A percentile compares a stretch with the other conserved stretches of the same genome.
Conservation (phyloP, 768 basidiomycete genomes). For the Trametes coccinea region DNA sequence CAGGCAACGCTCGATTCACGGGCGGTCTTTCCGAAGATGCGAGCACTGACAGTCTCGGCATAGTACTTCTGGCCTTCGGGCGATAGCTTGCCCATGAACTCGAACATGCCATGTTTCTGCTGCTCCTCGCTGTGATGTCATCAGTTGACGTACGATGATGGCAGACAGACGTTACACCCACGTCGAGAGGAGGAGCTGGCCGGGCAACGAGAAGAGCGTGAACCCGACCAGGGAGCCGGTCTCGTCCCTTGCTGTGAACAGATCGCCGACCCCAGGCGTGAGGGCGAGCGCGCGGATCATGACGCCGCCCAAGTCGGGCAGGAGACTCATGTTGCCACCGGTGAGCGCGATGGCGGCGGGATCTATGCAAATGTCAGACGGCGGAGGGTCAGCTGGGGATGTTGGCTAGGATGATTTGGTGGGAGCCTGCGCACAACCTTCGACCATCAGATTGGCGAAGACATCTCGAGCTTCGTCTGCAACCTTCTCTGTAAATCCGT, state of each 20-base stretch:
- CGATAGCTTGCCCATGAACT: slow-evolving; percentile 20
- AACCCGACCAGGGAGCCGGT: slow-evolving; percentile 19
- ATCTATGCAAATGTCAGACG: background rate
- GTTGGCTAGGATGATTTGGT: too few relatives aligned
- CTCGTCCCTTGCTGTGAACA: slow-evolving; percentile 21
- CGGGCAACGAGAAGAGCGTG: slow-evolving; percentile 14
- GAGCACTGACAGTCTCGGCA: slow-evolving; percentile 10
- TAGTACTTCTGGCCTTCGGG: slow-evolving; percentile 22
- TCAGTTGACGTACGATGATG: background rate
- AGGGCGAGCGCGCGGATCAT: slow-evolving; percentile 12
- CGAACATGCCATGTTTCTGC: slow-evolving; percentile 19
- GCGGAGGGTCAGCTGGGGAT: background rate
- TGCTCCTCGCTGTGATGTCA: slow-evolving; percentile 14
- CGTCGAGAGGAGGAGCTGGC: slow-evolving; percentile 19
- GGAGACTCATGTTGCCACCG: slow-evolving; percentile 11
- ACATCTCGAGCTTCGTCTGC: slow-evolving; percentile 7
- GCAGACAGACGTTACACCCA: background rate
- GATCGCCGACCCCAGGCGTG: slow-evolving; percentile 2
- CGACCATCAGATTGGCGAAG: slow-evolving; percentile 9
- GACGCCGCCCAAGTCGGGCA: slow-evolving; percentile 1
- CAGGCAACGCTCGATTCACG: too few relatives aligned
- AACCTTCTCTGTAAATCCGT: background rate
- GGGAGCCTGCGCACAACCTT: background rate
- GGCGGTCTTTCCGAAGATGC: background rate
- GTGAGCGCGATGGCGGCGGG: slow-evolving; percentile 4